Conservation (phyloP, 306 rosid species). For the Arachis hypogaea region DNA sequence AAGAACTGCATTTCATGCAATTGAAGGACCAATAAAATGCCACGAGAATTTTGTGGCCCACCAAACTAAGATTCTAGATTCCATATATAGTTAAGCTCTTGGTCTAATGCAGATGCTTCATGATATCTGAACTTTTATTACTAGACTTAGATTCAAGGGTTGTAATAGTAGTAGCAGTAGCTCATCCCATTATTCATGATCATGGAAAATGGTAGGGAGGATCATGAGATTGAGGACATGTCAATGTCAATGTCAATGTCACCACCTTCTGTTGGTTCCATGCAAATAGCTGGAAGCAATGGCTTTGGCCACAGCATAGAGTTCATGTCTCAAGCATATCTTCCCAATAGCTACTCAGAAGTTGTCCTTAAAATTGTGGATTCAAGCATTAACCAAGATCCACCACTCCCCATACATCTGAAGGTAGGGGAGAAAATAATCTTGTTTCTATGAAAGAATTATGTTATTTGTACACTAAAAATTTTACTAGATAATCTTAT, state of each 20-base stretch:
- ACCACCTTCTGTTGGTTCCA: constrained; percentile 66
- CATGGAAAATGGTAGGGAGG: constrained; percentile 75
- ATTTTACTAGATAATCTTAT: no score
- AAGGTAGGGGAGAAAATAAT: constrained; percentile 53
- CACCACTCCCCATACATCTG: constrained; percentile 83
- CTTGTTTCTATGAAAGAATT: no score
- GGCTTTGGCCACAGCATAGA: constrained; percentile 83
- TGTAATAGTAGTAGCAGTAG: background rate
- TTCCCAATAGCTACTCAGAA: constrained; percentile 62
- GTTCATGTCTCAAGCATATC: constrained; percentile 78
- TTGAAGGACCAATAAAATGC: constrained; percentile 33
- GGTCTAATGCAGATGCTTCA: constrained; percentile 57
- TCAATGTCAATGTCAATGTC: constrained; percentile 51
- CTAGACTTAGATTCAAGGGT: constrained; percentile 20
- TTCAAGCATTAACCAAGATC: constrained; percentile 45
- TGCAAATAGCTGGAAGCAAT: constrained; percentile 77
- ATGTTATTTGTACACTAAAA: no score
- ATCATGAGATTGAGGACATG: constrained; percentile 66
- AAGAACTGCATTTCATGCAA: constrained; percentile 39
- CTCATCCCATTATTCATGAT: constrained; percentile 26
- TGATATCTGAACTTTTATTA: constrained; percentile 24
- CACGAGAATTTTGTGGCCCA: constrained; percentile 74
- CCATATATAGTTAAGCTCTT: constrained; percentile 53
- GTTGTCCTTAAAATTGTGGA: constrained; percentile 56
- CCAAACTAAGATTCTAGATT: constrained; percentile 61